These are phyloP conservation scores for Ophiostoma himal-ulmi DNA, from an alignment of 2,329 filamentous ascomycete species.

Conservation along the genomic window DNA sequence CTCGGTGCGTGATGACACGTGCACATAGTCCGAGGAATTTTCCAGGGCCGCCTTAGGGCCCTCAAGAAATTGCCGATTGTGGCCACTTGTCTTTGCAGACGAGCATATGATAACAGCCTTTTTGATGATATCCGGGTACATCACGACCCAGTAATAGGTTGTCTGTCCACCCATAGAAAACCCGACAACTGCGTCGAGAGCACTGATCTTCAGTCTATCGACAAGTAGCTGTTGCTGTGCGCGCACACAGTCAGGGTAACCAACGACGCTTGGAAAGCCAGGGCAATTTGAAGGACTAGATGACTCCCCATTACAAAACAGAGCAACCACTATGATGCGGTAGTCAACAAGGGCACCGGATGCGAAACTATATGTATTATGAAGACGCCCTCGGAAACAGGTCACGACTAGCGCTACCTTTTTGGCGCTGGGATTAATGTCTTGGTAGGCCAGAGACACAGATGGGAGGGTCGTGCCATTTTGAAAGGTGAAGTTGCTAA, in stretches of 20 bases:
- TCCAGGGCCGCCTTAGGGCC: conserved; percentile 46
- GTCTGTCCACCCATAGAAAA: conserved; percentile 54
- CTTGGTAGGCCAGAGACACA: conserved; percentile 21
- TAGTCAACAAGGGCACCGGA: conserved; percentile 31
- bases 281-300: conserved; percentile 46
- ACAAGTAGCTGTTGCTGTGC: conserved; percentile 42
- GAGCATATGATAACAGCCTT: conserved; percentile 46
- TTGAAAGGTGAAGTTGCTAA: conserved; percentile 17
- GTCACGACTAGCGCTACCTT: conserved; percentile 22
- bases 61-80: conserved; percentile 52
- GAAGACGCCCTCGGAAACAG: conserved; percentile 24
- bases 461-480: conserved; percentile 21
- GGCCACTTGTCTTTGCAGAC: conserved; percentile 44
- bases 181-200: conserved; percentile 45
- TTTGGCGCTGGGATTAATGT: conserved; percentile 13
- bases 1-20: conserved; percentile 42
- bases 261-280: conserved; percentile 38
- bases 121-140: conserved; percentile 45
- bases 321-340: conserved; percentile 46
- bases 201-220: conserved; percentile 38
- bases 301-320: conserved; percentile 50
- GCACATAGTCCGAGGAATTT: conserved; percentile 36
- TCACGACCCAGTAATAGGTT: conserved; percentile 47
- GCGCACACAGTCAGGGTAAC: conserved; percentile 46
- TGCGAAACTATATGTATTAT: conserved; percentile 18